Conservation (phyloP, 1,284 basidiomycete genomes). For the Ustilago xerochloae region DNA sequence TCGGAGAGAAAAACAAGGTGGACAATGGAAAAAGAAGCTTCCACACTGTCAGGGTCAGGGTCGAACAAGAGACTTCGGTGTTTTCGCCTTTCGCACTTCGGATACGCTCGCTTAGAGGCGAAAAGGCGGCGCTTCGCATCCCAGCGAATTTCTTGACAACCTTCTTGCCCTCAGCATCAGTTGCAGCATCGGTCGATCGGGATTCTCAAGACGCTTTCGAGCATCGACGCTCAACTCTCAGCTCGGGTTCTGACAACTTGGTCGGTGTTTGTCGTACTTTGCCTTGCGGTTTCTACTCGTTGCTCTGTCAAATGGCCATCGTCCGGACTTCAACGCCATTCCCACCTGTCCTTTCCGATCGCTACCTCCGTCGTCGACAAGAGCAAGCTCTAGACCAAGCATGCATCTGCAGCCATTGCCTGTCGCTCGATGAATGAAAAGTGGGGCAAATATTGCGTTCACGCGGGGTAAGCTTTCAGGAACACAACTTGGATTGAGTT, state of each 20-base stretch:
- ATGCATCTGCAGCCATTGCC: not conserved
- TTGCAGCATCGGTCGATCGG: not conserved
- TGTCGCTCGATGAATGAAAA: not conserved
- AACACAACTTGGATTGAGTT: not conserved
- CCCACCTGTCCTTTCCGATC: too few species aligned
- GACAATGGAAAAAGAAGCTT: not conserved
- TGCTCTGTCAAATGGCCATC: not conserved
- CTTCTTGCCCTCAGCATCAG: not conserved
- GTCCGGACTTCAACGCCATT: too few species aligned
- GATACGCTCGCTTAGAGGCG: slow-evolving; percentile 2
- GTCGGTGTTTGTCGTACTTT: slow-evolving; percentile 4
- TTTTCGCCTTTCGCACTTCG: slow-evolving; percentile 8
- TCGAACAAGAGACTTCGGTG: not conserved
- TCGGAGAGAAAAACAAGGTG: slow-evolving; percentile 2
- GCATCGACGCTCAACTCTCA: not conserved
- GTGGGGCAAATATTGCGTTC: not conserved
- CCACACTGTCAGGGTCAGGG: not conserved
- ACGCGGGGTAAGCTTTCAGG: slow-evolving; percentile 6
- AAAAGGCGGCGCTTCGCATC: not conserved
- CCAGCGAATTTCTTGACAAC: too few species aligned
- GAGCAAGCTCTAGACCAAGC: too few species aligned
- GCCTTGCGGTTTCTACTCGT: not conserved
- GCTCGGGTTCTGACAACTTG: not conserved
- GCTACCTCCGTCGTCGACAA: too few species aligned
- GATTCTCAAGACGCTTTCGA: not conserved